Percentiles rank a stretch among this genome's conserved stretches.
phyloP scores from a whole-genome alignment of 1,284 basidiomycete genomes.

The Ganoderma multipileum region DNA sequence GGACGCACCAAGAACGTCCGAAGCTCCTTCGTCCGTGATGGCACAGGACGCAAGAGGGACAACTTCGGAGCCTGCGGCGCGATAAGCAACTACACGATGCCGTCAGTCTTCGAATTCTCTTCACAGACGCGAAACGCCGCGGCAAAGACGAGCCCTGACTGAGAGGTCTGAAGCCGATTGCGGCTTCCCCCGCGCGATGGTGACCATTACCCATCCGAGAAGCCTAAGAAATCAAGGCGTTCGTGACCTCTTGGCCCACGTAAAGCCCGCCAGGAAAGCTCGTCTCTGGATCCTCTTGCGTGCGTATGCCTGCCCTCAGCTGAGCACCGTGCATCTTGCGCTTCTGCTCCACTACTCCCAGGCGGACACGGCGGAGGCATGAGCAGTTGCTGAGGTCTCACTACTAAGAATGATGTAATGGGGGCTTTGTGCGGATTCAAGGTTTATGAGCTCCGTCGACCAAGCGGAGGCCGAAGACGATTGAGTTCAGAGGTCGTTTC shows the following conservation, averaged over 20 bases:
- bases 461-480: background rate
- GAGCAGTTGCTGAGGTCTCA: background rate
- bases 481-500: background rate
- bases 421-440: background rate
- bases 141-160: background rate
- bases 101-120: background rate
- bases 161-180: slow-evolving; percentile 1
- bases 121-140: slow-evolving; percentile 3
- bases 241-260: background rate
- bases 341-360: background rate
- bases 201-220: background rate
- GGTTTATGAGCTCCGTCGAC: background rate
- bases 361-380: background rate
- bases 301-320: background rate
- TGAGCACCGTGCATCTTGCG: background rate
- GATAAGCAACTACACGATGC: background rate
- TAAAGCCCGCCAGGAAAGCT: background rate
- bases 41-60: background rate
- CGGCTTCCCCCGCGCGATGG: background rate
- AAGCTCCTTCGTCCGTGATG: background rate
- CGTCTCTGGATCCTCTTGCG: background rate
- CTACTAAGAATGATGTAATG: background rate
- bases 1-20: background rate
- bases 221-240: background rate
- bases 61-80: background rate